Base-by-base conservation (phyloP, 1,284 basidiomycete genomes). In the Trichosporon faecale region DNA sequence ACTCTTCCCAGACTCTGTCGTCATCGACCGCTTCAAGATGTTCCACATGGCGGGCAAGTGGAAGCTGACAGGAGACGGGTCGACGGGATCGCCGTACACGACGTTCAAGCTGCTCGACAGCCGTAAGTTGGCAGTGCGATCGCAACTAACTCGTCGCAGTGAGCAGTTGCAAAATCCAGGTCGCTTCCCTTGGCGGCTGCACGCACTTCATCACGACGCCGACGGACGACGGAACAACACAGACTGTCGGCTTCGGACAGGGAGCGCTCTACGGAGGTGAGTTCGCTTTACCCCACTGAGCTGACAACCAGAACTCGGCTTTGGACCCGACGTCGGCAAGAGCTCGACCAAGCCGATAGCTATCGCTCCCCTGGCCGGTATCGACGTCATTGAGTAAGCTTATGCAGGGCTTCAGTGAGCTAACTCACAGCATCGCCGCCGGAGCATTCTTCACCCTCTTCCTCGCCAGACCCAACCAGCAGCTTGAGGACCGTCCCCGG, bases 41-140 rank as follows among this genome's bases (percentile, higher is more conserved):
- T 93, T 90, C 76, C 73, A 74, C 61, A 77, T 84, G 60, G 80
- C 83, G 49, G 79, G 78, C 12, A 83, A 93, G 88, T 97, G 93
- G 92, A 97, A 96, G 83, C 91, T 90, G 70, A 92, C 91, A 1
- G 95, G 95, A 16, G 94, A 96, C 82, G 95, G 94, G 16, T 93
- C 91, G 7, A 88, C 87, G 12, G 91, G 91, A 14, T 90, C 91
- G 37, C 92, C 92, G 0, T 94, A 90, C 80, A 93, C 92, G 0
- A 87, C 88, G 0, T 93, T 94, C 80, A 81, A 81, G 77, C 76
- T 52, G 68, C 74, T 75, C 25, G 44, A 64, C 8, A 35, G 61
- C 5, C 27, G 68, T 64, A 31, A 40, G 66, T 66, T 68, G 5
- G 3, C n/a, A n/a, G n/a, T n/a, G n/a, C n/a, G 14, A 3, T 37